Evolutionary conservation across 768 basidiomycete species (phyloP), one percentile per base, ranked within the genome.

Genomic region (Kwoniella bestiolae): DNA sequence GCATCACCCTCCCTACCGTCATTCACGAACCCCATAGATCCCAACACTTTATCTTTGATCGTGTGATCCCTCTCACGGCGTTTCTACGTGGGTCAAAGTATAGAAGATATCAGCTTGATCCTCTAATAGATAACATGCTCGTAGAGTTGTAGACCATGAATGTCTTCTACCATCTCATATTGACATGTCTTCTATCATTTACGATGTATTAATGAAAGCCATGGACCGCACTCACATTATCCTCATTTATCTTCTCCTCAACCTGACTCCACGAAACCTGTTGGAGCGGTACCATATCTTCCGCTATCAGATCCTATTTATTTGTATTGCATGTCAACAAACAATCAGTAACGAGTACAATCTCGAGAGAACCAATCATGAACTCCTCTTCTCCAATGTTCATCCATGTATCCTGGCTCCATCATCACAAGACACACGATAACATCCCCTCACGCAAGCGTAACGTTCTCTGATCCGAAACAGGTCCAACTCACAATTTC

Each of bases 1-100:
- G 92, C 92, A 80, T 97, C 95, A 7, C 94, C 94, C 83, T 97
- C 95, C 38, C 92, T 91, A 11, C 93, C 94, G 80, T 97, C 95
- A 79, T 89, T 92, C 78, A 89, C 92, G 81, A 95, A 98, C 2
- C 95, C 95, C 79, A 91, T 85, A 78, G 91, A 87, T 73, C 86
- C 91, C 63, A 98, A 83, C 45, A 95, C 85, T 73, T 91, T 86
- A 34, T 92, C 87, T 81, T 92, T 73, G 50, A 78, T 93, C 75
- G 83, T 81, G 61, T 92, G 90, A 72, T 96, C 94, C n/a, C 87
- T 86, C 58, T 86, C 84, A 77, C 91, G 90, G 82, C 90, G 91
- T 60, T 81, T 82, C 63, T 90, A 46, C 23, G 45, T 7, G 34
- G 50, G 50, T n/a, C n/a, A n/a, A n/a, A n/a, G 18, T 25, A 63